These are phyloP conservation scores for Ascochyta clinopodiicola DNA, from an alignment of 2,329 filamentous ascomycete species.

Conservation along the genomic window DNA sequence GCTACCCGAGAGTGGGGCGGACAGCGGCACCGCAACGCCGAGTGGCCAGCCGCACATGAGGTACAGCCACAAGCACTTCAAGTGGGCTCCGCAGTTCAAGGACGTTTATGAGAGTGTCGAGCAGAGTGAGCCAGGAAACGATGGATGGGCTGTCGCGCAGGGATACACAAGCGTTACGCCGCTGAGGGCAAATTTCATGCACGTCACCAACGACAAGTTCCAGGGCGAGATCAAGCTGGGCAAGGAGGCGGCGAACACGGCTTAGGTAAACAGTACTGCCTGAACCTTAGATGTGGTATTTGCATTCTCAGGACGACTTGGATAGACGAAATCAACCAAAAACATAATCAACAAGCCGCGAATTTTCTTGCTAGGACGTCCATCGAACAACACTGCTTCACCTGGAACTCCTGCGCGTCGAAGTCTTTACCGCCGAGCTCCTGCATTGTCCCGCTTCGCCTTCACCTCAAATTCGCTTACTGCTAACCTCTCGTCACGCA, in stretches of 20 bases:
- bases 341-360: too few species aligned
- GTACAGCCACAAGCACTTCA: slow-evolving; percentile 86
- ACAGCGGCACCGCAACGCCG: slow-evolving; percentile 42
- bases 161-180: slow-evolving; percentile 90
- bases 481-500: too few species aligned
- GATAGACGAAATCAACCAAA: too few species aligned
- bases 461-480: too few species aligned
- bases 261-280: background rate
- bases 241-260: background rate
- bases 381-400: too few species aligned
- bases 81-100: slow-evolving; percentile 87
- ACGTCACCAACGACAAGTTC: slow-evolving; percentile 47
- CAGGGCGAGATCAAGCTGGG: slow-evolving; percentile 42
- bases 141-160: slow-evolving; percentile 91
- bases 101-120: slow-evolving; percentile 91
- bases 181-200: slow-evolving; percentile 91
- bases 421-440: too few species aligned
- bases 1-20: slow-evolving; percentile 24
- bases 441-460: too few species aligned
- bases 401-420: too few species aligned
- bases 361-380: too few species aligned
- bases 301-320: too few species aligned
- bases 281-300: too few species aligned
- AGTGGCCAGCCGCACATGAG: slow-evolving; percentile 47
- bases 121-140: slow-evolving; percentile 78